A percentile compares a stretch with the other conserved stretches of the same genome.
Conservation (phyloP, 345 rosid species). For the Arabidopsis arenosa region DNA sequence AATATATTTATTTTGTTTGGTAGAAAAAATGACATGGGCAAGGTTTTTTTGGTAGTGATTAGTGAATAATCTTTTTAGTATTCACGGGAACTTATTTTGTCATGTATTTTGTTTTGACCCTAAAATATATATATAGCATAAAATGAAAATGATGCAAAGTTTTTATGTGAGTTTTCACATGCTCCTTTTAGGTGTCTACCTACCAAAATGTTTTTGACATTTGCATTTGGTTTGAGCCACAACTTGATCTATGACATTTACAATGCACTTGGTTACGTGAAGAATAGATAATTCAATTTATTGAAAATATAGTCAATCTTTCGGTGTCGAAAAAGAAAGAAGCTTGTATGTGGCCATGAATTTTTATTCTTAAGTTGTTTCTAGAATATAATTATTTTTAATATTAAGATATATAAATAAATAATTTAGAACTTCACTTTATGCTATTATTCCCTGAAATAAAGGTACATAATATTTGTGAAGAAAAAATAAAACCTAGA, state of each 20-base stretch:
- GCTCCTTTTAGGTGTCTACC: conserved; percentile 41
- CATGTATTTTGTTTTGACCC: conserved; percentile 4
- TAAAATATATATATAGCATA: not conserved
- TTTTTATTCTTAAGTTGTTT: not conserved
- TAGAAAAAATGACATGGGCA: conserved; percentile 31
- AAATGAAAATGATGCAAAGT: not conserved
- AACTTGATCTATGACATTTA: conserved; percentile 13
- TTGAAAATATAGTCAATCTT: conserved; percentile 18
- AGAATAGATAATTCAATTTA: conserved; percentile 19
- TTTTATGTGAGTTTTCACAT: conserved; percentile 24
- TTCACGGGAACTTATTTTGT: not conserved
- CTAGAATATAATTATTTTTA: not conserved
- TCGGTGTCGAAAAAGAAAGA: conserved; percentile 8
- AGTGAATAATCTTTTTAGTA: not conserved
- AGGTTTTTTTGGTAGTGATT: not conserved
- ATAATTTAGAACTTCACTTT: not conserved
- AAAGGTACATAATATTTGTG: not conserved
- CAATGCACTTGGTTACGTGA: conserved; percentile 1
- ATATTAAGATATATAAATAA: not conserved
- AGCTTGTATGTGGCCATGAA: not conserved
- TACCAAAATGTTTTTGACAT: conserved; percentile 36
- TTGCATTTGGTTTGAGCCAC: conserved; percentile 20
- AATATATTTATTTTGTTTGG: conserved; percentile 30
- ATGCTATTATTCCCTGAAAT: not conserved
- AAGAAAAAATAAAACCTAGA: not conserved